Evolutionary conservation across 805 yeast species (phyloP).

Genomic region (Suhomyces kilbournensis): DNA sequence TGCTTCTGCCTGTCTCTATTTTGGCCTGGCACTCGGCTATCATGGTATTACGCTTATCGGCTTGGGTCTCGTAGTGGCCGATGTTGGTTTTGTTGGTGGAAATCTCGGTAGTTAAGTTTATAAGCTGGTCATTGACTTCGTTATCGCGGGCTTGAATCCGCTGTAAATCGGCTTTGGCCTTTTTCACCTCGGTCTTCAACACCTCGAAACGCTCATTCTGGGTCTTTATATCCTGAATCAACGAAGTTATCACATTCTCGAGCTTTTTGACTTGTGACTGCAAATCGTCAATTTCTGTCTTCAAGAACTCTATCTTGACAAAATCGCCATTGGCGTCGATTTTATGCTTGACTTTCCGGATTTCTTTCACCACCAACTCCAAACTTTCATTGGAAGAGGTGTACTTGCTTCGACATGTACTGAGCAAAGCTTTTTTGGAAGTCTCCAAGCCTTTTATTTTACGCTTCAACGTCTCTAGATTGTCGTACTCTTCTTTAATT

Average conservation of each 20-base stretch:
- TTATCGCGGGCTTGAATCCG: slow-evolving; percentile 5
- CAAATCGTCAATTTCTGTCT: slow-evolving; percentile 29
- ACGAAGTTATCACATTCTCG: slow-evolving; percentile 27
- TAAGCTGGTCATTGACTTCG: slow-evolving; percentile 8
- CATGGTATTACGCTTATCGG: slow-evolving; percentile 9
- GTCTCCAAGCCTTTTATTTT: slow-evolving; percentile 7
- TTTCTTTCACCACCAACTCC: slow-evolving; percentile 12
- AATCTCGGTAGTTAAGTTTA: slow-evolving; percentile 16
- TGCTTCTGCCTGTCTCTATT: slow-evolving; percentile 11
- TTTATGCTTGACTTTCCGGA: slow-evolving; percentile 29
- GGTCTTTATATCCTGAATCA: slow-evolving; percentile 19
- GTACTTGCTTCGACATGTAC: slow-evolving; percentile 9
- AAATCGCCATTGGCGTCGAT: slow-evolving; percentile 46
- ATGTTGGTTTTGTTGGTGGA: slow-evolving; percentile 11
- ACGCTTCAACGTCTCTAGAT: slow-evolving; percentile 3
- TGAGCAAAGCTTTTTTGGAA: slow-evolving; percentile 6
- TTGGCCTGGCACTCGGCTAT: slow-evolving; percentile 9
- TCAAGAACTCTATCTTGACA: slow-evolving; percentile 38
- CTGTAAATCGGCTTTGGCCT: slow-evolving; percentile 4
- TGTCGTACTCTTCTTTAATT: slow-evolving; percentile 7
- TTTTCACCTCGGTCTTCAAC: slow-evolving; percentile 9
- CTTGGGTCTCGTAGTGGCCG: slow-evolving; percentile 10
- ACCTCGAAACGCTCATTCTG: slow-evolving; percentile 5
- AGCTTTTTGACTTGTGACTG: slow-evolving; percentile 25
- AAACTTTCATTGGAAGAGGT: slow-evolving; percentile 6